These are phyloP conservation scores for Ciborinia camelliae DNA, from an alignment of 2,329 filamentous ascomycete genomes.

Conservation along the genomic window DNA sequence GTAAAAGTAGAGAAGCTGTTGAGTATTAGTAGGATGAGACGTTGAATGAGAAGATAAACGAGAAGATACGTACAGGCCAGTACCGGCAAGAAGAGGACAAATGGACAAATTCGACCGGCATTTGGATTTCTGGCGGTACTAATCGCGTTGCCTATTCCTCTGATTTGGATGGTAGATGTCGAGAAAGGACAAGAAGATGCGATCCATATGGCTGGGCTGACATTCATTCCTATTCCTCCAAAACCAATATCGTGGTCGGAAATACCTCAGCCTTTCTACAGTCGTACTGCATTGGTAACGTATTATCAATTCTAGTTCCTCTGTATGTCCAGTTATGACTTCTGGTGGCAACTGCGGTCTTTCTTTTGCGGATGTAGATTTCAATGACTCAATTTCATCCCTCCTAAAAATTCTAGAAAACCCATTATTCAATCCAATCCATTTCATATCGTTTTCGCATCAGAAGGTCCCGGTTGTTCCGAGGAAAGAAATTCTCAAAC, in stretches of 20 bases:
- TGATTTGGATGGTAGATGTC: conserved; percentile 83
- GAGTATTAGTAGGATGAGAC: conserved; percentile 26
- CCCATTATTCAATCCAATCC: background rate
- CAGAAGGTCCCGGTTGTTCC: background rate
- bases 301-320: too few relatives aligned
- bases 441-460: conserved; percentile 11
- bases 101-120: conserved; percentile 79
- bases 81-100: conserved; percentile 64
- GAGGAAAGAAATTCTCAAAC: conserved; percentile 6
- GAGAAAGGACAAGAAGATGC: conserved; percentile 72
- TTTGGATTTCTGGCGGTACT: conserved; percentile 88
- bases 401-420: conserved; percentile 12
- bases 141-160: conserved; percentile 78
- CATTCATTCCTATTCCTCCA: too few relatives aligned
- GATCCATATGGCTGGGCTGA: conserved; percentile 57
- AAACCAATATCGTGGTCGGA: too few relatives aligned
- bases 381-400: background rate
- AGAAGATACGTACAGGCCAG: conserved; percentile 49
- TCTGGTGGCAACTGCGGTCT: too few relatives aligned
- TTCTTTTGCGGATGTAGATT: too few relatives aligned
- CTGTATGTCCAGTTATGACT: too few relatives aligned
- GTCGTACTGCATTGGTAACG: too few relatives aligned
- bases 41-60: background rate
- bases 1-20: conserved; percentile 45
- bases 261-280: too few relatives aligned